Percentiles rank a stretch among this genome's conserved stretches.
Conservation (phyloP, 2,329 filamentous ascomycete genomes). For the Trichoderma lentiforme region DNA sequence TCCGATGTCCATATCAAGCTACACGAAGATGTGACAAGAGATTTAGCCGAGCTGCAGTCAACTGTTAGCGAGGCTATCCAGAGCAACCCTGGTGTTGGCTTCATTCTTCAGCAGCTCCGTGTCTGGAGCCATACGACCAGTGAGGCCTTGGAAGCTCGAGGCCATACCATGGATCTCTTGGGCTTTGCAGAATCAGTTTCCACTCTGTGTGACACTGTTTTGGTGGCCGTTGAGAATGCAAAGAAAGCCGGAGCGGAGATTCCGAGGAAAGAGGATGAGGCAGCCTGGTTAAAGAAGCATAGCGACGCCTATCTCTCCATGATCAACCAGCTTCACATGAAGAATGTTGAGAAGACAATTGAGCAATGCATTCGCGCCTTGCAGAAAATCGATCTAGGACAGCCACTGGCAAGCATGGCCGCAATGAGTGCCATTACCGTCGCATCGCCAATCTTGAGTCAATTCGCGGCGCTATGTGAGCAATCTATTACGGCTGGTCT, state of each 20-base stretch:
- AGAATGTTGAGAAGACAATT: constrained; percentile 49
- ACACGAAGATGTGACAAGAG: constrained; percentile 33
- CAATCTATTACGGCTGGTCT: constrained; percentile 57
- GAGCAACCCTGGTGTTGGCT: constrained; percentile 56
- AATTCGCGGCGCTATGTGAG: constrained; percentile 64
- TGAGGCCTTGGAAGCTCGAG: constrained; percentile 18
- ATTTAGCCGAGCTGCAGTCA: constrained; percentile 36
- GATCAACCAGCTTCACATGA: constrained; percentile 57
- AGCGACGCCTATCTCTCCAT: constrained; percentile 51
- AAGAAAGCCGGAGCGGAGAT: constrained; percentile 50
- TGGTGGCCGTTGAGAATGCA: constrained; percentile 75
- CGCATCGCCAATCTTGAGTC: constrained; percentile 64
- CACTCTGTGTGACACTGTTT: constrained; percentile 66
- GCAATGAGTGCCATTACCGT: constrained; percentile 33
- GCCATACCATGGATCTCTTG: constrained; percentile 29
- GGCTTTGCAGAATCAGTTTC: constrained; percentile 58
- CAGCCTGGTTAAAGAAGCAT: constrained; percentile 38
- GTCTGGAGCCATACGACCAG: constrained; percentile 54
- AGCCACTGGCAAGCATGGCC: constrained; percentile 27
- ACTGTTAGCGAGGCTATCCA: constrained; percentile 41
- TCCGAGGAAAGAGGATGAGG: constrained; percentile 34
- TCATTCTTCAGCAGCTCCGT: constrained; percentile 62
- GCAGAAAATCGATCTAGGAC: constrained; percentile 31
- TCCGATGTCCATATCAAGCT: constrained; percentile 37
- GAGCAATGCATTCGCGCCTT: constrained; percentile 37